phyloP scores from a whole-genome alignment of 1,284 basidiomycete genomes.

The Rhodotorula sp. region DNA sequence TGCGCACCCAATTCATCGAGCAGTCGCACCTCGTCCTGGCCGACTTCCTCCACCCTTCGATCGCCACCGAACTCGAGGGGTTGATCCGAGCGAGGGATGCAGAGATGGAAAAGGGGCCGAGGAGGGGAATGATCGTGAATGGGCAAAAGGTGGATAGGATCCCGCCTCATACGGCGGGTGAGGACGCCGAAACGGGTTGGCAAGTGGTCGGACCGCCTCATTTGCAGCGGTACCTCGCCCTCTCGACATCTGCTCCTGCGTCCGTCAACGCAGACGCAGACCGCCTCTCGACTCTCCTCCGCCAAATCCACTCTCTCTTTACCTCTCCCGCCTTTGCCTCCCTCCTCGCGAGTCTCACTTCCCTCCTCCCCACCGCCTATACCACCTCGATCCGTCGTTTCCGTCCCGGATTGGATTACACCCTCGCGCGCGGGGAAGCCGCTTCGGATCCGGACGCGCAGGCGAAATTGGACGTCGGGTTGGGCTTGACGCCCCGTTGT shows the following conservation, averaged over 20 bases:
- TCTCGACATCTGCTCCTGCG: conserved; percentile 47
- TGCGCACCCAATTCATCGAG: conserved; percentile 77
- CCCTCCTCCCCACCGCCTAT: conserved; percentile 71
- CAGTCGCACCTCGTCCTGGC: conserved; percentile 90
- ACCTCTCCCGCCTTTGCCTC: conserved; percentile 81
- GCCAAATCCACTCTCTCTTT: conserved; percentile 59
- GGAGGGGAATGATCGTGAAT: conserved; percentile 14
- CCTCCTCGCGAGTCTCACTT: conserved; percentile 79
- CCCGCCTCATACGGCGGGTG: conserved; percentile 60
- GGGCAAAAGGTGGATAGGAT: conserved; percentile 49
- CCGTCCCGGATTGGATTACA: conserved; percentile 90
- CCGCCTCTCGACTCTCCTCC: conserved; percentile 62
- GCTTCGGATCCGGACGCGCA: conserved; percentile 57
- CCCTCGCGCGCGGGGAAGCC: conserved; percentile 71
- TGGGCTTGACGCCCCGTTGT: conserved; percentile 81
- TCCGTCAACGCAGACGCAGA: conserved; percentile 2
- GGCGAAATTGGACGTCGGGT: conserved; percentile 77
- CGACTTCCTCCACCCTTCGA: conserved; percentile 68
- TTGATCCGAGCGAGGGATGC: conserved; percentile 30
- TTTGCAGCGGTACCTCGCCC: conserved; percentile 84
- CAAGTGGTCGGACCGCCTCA: conserved; percentile 80
- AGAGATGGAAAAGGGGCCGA: conserved; percentile 6
- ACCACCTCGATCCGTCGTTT: conserved; percentile 79
- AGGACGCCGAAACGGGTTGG: conserved; percentile 62
- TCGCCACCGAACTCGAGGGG: conserved; percentile 65